phyloP scores from a whole-genome alignment of 768 basidiomycete genomes.

The Suillus alpinus region DNA sequence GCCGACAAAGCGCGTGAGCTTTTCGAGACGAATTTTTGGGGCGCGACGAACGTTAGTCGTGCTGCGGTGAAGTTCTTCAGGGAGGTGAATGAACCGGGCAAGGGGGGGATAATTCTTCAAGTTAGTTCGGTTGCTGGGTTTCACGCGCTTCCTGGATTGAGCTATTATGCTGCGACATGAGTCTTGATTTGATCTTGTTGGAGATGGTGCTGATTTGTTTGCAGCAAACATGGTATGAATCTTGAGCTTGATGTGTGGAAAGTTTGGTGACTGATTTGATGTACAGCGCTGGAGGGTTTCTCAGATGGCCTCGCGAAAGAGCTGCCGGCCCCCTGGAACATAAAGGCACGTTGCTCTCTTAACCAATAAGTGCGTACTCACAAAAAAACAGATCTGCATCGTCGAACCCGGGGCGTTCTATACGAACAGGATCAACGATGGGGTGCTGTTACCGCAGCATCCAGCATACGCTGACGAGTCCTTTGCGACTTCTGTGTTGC shows the following conservation, averaged over 20 bases:
- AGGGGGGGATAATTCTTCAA: constrained; percentile 18
- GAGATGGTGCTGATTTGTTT: too few species aligned
- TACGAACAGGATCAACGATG: too few species aligned
- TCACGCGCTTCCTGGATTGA: constrained; percentile 12
- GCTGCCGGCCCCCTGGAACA: constrained; percentile 24
- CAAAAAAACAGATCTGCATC: constrained; percentile 15
- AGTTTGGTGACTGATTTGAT: too few species aligned
- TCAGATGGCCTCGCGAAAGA: constrained; percentile 22
- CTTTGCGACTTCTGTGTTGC: neutral
- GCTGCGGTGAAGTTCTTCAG: constrained; percentile 31
- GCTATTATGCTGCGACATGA: constrained; percentile 19
- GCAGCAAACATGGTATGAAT: neutral
- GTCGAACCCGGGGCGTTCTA: constrained; percentile 18
- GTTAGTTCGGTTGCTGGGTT: constrained; percentile 21
- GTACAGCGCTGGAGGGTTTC: constrained; percentile 25
- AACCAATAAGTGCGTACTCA: neutral
- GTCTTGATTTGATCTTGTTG: neutral
- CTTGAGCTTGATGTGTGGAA: too few species aligned
- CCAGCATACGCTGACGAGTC: constrained; percentile 10
- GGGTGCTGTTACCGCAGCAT: constrained; percentile 9
- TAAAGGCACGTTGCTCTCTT: constrained; percentile 14
- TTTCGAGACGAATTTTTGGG: constrained; percentile 37
- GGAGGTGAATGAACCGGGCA: constrained; percentile 25
- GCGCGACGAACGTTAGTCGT: constrained; percentile 24
- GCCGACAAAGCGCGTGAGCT: constrained; percentile 27